Evolutionary conservation across 768 basidiomycete species (phyloP), one percentile per base, ranked within the genome.

Genomic region (Leucogyrophana mollusca): DNA sequence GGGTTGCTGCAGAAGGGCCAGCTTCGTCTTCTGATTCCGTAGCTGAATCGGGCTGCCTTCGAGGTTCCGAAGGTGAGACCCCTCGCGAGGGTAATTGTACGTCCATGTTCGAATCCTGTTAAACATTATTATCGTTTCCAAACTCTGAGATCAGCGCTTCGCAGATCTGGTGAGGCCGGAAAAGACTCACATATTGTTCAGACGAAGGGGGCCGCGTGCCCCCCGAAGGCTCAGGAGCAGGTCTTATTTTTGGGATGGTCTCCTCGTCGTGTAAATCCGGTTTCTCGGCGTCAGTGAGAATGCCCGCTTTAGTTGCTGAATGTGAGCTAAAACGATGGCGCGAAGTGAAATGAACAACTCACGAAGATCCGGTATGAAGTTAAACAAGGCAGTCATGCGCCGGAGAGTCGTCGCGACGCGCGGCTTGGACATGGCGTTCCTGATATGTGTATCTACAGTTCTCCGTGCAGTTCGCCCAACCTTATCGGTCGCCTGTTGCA

Each of bases 301-400:
- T 68, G 46, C 71, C 63, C 38, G 85, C 87, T 88, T 53, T 16
- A 45, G 36, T 43, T 47, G 45, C 27, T 30, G 45, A 46, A 50
- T 27, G 40, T 32, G 22, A 20, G 43, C 34, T 38, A 40, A 49
- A 43, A 53, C 34, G 35, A 38, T 34, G 35, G 34, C 21, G 40
- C 34, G 32, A 34, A 38, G 24, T 53, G 45, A 50, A 43, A 49
- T 40, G 45, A 22, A 35, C 36, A 30, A 73, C 87, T 63, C 56
- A 89, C 88, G 85, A 56, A 79, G 75, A 39, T 83, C 77, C 50
- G 79, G 64, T 44, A 73, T 62, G 65, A 82, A 85, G 63, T 87
- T 85, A 58, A 86, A 79, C 56, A 84, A 68, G 18, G 88, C 84
- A 8, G 86, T 80, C 69, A 87, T 78, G 43, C 88, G 83, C 49